A percentile compares a stretch with the other conserved stretches of the same genome.
These are phyloP conservation scores for Aspergillus floridensis DNA, from an alignment of 2,329 filamentous ascomycete species.

Conservation along the genomic window DNA sequence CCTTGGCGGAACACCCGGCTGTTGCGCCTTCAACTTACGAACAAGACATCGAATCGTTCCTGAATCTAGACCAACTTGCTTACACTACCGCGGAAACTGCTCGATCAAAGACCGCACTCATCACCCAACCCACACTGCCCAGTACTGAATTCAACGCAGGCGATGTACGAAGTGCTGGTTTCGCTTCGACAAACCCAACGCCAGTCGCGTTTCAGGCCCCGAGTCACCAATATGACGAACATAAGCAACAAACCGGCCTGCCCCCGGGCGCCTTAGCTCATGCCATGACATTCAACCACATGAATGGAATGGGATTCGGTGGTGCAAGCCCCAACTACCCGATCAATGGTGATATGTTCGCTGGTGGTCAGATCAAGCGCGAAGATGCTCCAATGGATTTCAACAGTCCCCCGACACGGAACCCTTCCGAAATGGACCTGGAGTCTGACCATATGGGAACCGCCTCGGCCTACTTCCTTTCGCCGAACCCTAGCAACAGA, in stretches of 20 bases:
- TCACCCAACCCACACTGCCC: slow-evolving; percentile 38
- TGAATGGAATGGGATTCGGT: slow-evolving; percentile 42
- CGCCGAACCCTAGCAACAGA: slow-evolving; percentile 40
- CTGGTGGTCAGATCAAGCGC: slow-evolving; percentile 45
- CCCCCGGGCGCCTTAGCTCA: slow-evolving; percentile 78
- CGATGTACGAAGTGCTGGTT: slow-evolving; percentile 34
- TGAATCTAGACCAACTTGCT: slow-evolving; percentile 46
- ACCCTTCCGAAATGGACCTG: slow-evolving; percentile 60
- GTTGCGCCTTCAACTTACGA: slow-evolving; percentile 38
- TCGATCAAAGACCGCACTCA: slow-evolving; percentile 36
- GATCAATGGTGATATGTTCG: slow-evolving; percentile 60
- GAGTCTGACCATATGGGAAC: slow-evolving; percentile 66
- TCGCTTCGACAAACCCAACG: slow-evolving; percentile 37
- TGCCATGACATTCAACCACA: slow-evolving; percentile 73
- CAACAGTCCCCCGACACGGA: slow-evolving; percentile 59
- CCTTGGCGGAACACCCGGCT: slow-evolving; percentile 35
- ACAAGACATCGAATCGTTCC: slow-evolving; percentile 47
- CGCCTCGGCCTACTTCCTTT: slow-evolving; percentile 65
- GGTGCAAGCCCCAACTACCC: slow-evolving; percentile 42
- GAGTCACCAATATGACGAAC: slow-evolving; percentile 91
- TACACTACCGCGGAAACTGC: slow-evolving; percentile 39
- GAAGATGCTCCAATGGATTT: slow-evolving; percentile 60
- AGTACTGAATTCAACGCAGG: slow-evolving; percentile 34
- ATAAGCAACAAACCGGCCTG: slow-evolving; percentile 92
- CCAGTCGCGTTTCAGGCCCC: slow-evolving; percentile 69